phyloP scores from a whole-genome alignment of 768 basidiomycete genomes.

The Tubosaeta sp. region DNA sequence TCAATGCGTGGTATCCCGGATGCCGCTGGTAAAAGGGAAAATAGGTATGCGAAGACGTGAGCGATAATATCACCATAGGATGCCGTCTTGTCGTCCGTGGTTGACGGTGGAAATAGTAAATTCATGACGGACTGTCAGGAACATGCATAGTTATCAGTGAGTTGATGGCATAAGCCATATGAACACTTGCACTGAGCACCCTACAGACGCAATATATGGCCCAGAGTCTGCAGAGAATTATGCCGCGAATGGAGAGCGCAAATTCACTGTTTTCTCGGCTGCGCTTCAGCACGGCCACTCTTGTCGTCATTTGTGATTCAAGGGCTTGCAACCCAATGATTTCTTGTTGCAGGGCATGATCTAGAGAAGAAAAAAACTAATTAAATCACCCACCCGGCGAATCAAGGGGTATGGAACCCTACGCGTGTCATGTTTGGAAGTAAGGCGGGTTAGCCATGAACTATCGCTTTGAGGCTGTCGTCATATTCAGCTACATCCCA shows the following conservation, averaged over 20 bases:
- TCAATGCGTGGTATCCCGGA: slow-evolving; percentile 30
- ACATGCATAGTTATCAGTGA: slow-evolving; percentile 11
- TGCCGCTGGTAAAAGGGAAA: slow-evolving; percentile 36
- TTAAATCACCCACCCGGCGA: not conserved
- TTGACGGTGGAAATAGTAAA: slow-evolving; percentile 30
- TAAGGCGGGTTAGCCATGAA: slow-evolving; percentile 28
- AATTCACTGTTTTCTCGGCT: slow-evolving; percentile 48
- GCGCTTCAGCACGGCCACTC: slow-evolving; percentile 47
- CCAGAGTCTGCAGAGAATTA: slow-evolving; percentile 48
- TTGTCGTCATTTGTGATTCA: slow-evolving; percentile 62
- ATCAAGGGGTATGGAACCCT: slow-evolving; percentile 13
- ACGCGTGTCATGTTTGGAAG: slow-evolving; percentile 32
- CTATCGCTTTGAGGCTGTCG: slow-evolving; percentile 21
- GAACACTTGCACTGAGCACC: slow-evolving; percentile 51
- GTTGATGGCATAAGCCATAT: not conserved
- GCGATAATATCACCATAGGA: slow-evolving; percentile 44
- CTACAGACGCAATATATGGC: slow-evolving; percentile 66
- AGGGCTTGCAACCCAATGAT: slow-evolving; percentile 61
- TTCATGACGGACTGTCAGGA: slow-evolving; percentile 30
- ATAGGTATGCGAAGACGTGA: slow-evolving; percentile 36
- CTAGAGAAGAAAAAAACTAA: slow-evolving; percentile 19
- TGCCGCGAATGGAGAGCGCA: slow-evolving; percentile 52
- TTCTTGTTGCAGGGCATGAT: slow-evolving; percentile 47
- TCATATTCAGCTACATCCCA: slow-evolving; percentile 7
- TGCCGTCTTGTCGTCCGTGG: slow-evolving; percentile 34